Conservation (phyloP, 1,284 basidiomycete genomes). For the Pterula multifida region DNA sequence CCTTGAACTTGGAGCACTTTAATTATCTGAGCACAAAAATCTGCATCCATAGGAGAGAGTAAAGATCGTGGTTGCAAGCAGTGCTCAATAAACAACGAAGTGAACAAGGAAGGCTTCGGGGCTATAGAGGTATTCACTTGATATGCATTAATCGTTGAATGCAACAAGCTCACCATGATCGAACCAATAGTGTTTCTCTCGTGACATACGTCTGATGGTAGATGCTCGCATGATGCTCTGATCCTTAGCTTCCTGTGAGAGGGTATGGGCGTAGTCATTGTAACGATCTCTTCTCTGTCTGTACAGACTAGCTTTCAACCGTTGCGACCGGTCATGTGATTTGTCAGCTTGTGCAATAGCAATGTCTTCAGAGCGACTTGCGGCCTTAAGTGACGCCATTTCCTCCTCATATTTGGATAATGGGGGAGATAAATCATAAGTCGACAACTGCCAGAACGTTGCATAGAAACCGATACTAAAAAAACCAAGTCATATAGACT, state of each 20-base stretch:
- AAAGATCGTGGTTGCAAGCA: conserved; percentile 90
- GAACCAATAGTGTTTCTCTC: conserved; percentile 89
- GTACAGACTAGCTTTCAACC: conserved; percentile 42
- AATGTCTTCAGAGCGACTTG: conserved; percentile 52
- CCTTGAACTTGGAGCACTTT: conserved; percentile 79
- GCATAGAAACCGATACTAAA: conserved; percentile 78
- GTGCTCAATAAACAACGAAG: conserved; percentile 54
- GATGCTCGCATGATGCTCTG: conserved; percentile 61
- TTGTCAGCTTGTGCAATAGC: conserved; percentile 49
- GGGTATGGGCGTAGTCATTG: conserved; percentile 37
- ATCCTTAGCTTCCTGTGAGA: conserved; percentile 64
- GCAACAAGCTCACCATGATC: conserved; percentile 32
- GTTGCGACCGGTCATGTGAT: conserved; percentile 46
- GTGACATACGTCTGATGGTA: conserved; percentile 64
- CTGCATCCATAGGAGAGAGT: conserved; percentile 91
- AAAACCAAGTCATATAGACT: conserved; percentile 6
- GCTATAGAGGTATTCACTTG: conserved; percentile 21
- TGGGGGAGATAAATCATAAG: conserved; percentile 77
- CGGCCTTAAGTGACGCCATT: conserved; percentile 37
- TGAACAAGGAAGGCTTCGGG: conserved; percentile 35
- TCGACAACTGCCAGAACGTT: conserved; percentile 91
- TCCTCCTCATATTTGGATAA: conserved; percentile 60
- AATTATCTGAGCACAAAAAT: conserved; percentile 88
- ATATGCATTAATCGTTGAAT: conserved; percentile 6
- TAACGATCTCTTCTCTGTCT: conserved; percentile 50